These are phyloP conservation scores for Xylaria polymorpha DNA, from an alignment of 2,329 filamentous ascomycete species.

Conservation along the genomic window DNA sequence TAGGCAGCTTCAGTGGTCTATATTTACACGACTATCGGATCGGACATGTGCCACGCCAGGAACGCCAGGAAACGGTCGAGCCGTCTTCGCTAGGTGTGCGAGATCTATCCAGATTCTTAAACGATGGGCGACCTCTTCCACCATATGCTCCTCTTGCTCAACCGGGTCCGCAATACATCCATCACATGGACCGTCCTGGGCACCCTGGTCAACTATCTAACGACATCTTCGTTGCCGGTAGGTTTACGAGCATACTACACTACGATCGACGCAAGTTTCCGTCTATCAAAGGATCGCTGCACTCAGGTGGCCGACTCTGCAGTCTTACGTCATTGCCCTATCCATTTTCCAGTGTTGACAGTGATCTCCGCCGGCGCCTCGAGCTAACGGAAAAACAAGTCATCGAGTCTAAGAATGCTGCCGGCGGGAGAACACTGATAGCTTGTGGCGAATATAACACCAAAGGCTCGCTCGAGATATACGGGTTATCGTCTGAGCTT, in stretches of 20 bases:
- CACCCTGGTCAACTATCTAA: conserved; percentile 68
- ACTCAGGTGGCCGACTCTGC: conserved; percentile 84
- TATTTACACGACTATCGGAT: conserved; percentile 83
- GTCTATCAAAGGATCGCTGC: conserved; percentile 78
- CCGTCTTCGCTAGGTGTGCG: conserved; percentile 44
- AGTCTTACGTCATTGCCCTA: conserved; percentile 77
- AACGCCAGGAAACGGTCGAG: conserved; percentile 55
- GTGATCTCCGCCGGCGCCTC: conserved; percentile 67
- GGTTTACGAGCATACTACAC: conserved; percentile 88
- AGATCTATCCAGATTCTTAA: conserved; percentile 57
- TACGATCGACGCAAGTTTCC: conserved; percentile 92
- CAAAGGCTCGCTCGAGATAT: conserved; percentile 90
- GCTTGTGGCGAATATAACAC: conserved; percentile 92
- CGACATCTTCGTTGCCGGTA: conserved; percentile 88
- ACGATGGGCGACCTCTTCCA: conserved; percentile 62
- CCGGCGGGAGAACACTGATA: conserved; percentile 74
- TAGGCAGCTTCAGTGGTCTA: conserved; percentile 84
- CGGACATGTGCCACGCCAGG: conserved; percentile 49
- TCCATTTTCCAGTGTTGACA: conserved; percentile 71
- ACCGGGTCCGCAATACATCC: conserved; percentile 82
- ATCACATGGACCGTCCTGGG: conserved; percentile 75
- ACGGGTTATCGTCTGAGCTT: conserved; percentile 65
- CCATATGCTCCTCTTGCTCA: conserved; percentile 80
- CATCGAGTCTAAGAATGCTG: conserved; percentile 62
- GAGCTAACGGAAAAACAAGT: conserved; percentile 67